These are phyloP conservation scores for Prunus kanzakura DNA, from an alignment of 306 rosid genomes.

Conservation along the genomic window DNA sequence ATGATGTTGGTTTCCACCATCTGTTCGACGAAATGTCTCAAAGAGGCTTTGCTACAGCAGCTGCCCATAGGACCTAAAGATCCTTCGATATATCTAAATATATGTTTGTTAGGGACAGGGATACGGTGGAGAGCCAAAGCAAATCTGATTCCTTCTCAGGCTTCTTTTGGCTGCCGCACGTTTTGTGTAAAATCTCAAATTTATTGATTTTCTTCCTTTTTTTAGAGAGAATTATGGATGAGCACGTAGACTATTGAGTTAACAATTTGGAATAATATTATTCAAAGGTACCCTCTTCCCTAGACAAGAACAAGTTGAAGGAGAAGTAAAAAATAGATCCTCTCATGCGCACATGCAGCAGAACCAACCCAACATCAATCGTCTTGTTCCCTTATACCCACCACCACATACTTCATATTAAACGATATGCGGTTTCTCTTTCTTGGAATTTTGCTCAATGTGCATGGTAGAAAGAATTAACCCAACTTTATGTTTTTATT, in stretches of 20 bases:
- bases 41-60: background rate
- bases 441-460: background rate
- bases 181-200: constrained; percentile 18
- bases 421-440: background rate
- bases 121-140: background rate
- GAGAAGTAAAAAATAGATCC: constrained; percentile 31
- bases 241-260: constrained; percentile 10
- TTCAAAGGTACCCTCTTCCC: background rate
- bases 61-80: background rate
- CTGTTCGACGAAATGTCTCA: no score
- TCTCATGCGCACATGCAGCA: constrained; percentile 39
- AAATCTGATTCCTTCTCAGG: background rate
- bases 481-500: background rate
- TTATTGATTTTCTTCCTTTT: background rate
- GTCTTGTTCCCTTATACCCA: constrained; percentile 35
- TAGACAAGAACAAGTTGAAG: constrained; percentile 40
- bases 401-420: no score
- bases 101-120: background rate
- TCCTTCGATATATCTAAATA: background rate
- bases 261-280: constrained; percentile 20
- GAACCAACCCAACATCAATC: constrained; percentile 10
- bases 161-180: constrained; percentile 34
- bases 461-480: background rate
- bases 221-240: constrained; percentile 25
- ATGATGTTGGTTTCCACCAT: no score